Percentiles rank a stretch among this genome's conserved stretches.
phyloP scores from a whole-genome alignment of 2,329 filamentous ascomycete genomes.

The Talaromyces amestolkiae region DNA sequence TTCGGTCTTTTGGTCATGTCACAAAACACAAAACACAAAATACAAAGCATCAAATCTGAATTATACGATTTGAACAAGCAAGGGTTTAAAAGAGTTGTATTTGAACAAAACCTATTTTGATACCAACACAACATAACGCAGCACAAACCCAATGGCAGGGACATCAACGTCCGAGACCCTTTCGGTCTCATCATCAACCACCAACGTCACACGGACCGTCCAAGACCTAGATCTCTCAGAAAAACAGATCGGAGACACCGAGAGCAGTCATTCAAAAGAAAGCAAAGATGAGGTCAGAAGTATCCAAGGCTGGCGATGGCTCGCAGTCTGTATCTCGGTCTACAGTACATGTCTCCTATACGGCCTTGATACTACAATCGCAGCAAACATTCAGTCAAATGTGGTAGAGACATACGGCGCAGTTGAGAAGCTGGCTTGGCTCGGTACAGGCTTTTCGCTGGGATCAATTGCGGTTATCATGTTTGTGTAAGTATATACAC shows the following conservation, averaged over 20 bases:
- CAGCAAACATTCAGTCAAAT: constrained; percentile 46
- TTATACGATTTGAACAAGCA: not conserved
- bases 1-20: not conserved
- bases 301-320: constrained; percentile 13
- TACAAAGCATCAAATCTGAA: not conserved
- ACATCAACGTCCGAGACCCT: not conserved
- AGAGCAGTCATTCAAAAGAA: not conserved
- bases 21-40: not conserved
- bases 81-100: not conserved
- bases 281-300: constrained; percentile 1
- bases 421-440: constrained; percentile 43
- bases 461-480: constrained; percentile 28
- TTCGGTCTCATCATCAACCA: constrained; percentile 4
- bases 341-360: constrained; percentile 20
- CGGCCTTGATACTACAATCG: constrained; percentile 45
- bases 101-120: not conserved
- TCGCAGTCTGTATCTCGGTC: constrained; percentile 3
- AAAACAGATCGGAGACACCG: not conserved
- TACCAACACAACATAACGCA: not conserved
- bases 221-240: not conserved
- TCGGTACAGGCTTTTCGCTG: constrained; percentile 41
- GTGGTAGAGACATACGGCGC: constrained; percentile 39
- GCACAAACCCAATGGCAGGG: not conserved
- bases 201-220: not conserved
- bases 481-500: not conserved